Conservation (phyloP, 2,329 filamentous ascomycete species). For the Pezicula carpinea region DNA sequence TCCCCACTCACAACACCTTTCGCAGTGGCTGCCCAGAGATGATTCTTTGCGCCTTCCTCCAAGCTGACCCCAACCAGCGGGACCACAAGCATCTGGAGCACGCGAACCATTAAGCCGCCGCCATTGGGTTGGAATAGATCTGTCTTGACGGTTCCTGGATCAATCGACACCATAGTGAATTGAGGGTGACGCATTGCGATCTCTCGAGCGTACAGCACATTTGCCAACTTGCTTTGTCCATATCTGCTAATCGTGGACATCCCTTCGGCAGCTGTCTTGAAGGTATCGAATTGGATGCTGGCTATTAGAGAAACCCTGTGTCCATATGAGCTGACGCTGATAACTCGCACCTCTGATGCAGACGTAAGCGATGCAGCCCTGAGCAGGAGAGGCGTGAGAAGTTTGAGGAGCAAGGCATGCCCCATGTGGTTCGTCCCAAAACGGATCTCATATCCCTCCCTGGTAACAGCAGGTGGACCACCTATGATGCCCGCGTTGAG, state of each 20-base stretch:
- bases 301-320: background rate
- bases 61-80: background rate
- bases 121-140: conserved; percentile 7
- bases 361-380: conserved; percentile 8
- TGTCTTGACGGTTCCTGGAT: conserved; percentile 33
- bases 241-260: conserved; percentile 28
- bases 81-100: background rate
- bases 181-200: conserved; percentile 33
- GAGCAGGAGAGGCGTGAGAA: conserved; percentile 8
- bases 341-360: conserved; percentile 5
- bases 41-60: conserved; percentile 33
- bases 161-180: conserved; percentile 33
- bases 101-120: background rate
- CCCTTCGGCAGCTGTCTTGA: conserved; percentile 10
- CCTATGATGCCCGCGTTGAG: conserved; percentile 28
- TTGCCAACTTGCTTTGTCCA: conserved; percentile 42
- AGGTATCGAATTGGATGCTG: conserved; percentile 24
- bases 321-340: conserved; percentile 16
- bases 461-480: conserved; percentile 16
- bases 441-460: conserved; percentile 27
- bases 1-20: conserved; percentile 25
- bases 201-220: conserved; percentile 37
- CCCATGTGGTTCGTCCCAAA: conserved; percentile 22
- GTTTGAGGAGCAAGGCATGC: conserved; percentile 7
- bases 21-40: conserved; percentile 36